Percentiles rank a stretch among this genome's conserved stretches.
Evolutionary conservation across 2,329 filamentous ascomycete species (phyloP).

Genomic region (Talaromyces sp.): DNA sequence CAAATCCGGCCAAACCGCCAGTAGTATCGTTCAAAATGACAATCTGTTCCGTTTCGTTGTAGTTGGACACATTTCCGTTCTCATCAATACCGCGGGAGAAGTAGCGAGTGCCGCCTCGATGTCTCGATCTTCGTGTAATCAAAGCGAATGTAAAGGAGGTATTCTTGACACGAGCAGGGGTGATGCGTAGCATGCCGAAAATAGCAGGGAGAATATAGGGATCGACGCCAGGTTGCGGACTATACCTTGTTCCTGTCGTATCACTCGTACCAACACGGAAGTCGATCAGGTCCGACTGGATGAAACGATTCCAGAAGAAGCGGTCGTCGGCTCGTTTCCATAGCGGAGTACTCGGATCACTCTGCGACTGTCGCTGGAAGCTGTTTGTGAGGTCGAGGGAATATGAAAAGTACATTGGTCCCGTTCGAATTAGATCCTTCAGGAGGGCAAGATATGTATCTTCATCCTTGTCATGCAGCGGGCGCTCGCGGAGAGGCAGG

Average conservation of each 20-base stretch:
- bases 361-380: slow-evolving; percentile 87
- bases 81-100: slow-evolving; percentile 94
- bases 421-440: slow-evolving; percentile 75
- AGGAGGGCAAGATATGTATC: slow-evolving; percentile 84
- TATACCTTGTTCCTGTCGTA: slow-evolving; percentile 46
- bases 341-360: slow-evolving; percentile 68
- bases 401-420: slow-evolving; percentile 98
- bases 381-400: slow-evolving; percentile 94
- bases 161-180: slow-evolving; percentile 78
- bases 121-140: slow-evolving; percentile 83
- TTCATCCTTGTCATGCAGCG: slow-evolving; percentile 89
- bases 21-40: slow-evolving; percentile 82
- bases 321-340: slow-evolving; percentile 94
- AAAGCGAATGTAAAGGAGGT: slow-evolving; percentile 81
- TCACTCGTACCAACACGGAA: slow-evolving; percentile 64
- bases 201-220: slow-evolving; percentile 94
- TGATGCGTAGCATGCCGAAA: slow-evolving; percentile 93
- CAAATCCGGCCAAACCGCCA: slow-evolving; percentile 74
- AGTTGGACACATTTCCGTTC: slow-evolving; percentile 93
- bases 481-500: slow-evolving; percentile 86
- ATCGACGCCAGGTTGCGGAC: slow-evolving; percentile 72
- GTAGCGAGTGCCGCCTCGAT: slow-evolving; percentile 87
- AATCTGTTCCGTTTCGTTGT: slow-evolving; percentile 96
- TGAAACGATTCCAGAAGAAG: slow-evolving; percentile 98
- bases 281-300: slow-evolving; percentile 87